Evolutionary conservation across 768 basidiomycete genomes (phyloP).

Genomic region (Podaxis pistillaris): DNA sequence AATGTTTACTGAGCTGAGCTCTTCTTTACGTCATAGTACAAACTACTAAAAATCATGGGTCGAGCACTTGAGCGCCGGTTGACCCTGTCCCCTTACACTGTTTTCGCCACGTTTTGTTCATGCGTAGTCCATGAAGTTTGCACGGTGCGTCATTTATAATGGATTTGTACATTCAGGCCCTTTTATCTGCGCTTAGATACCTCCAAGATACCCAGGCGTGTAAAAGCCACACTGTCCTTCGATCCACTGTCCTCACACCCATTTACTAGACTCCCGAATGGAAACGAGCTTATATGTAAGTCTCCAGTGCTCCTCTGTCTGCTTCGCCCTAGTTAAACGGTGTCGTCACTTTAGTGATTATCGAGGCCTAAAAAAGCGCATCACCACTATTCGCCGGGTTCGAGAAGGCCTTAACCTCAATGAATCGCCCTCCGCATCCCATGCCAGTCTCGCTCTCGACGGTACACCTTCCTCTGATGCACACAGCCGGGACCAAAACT

Average conservation of each 20-base stretch:
- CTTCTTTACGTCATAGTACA: background rate
- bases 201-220: constrained; percentile 66
- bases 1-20: no score
- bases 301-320: background rate
- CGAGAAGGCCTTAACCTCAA: constrained; percentile 27
- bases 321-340: constrained; percentile 5
- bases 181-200: constrained; percentile 40
- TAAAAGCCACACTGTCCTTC: background rate
- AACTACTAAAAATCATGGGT: background rate
- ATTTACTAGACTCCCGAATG: constrained; percentile 64
- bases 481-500: background rate
- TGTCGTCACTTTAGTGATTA: constrained; percentile 53
- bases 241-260: background rate
- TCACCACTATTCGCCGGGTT: constrained; percentile 50
- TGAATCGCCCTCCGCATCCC: constrained; percentile 17
- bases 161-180: background rate
- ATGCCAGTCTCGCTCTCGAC: background rate
- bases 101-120: background rate
- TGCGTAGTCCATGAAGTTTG: constrained; percentile 53
- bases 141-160: constrained; percentile 37
- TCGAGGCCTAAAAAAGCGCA: constrained; percentile 64
- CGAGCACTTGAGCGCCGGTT: background rate
- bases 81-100: background rate
- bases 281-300: constrained; percentile 64
- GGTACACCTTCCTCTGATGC: constrained; percentile 13